These are phyloP conservation scores for Coniochaeta hoffmannii DNA, from an alignment of 2,329 filamentous ascomycete species.

Conservation along the genomic window DNA sequence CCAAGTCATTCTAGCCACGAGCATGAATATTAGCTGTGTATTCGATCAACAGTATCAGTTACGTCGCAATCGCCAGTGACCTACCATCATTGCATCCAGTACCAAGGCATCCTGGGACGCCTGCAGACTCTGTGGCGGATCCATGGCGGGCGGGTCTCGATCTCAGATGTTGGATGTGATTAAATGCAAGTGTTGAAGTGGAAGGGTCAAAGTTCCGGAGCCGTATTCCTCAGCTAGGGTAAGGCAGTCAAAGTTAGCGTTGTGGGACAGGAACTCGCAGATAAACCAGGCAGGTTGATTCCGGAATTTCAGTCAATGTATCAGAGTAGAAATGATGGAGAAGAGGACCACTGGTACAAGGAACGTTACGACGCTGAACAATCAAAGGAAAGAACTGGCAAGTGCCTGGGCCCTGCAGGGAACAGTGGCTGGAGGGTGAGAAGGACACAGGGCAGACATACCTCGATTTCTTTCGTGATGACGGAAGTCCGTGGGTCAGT, in stretches of 20 bases:
- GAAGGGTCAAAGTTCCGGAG: not conserved
- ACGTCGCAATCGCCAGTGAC: not conserved
- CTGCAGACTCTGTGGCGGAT: not conserved
- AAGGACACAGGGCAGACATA: too few relatives aligned
- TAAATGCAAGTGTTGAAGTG: not conserved
- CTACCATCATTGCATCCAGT: constrained; percentile 1
- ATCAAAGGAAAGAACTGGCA: too few relatives aligned
- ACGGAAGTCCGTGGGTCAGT: too few relatives aligned
- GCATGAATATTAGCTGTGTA: not conserved
- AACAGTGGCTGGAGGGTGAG: too few relatives aligned
- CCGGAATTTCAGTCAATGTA: not conserved
- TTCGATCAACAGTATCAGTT: not conserved
- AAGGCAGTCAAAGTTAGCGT: not conserved
- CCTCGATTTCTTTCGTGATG: too few relatives aligned
- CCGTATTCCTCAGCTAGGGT: not conserved
- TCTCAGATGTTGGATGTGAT: not conserved
- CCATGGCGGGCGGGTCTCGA: not conserved
- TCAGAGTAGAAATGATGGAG: not conserved
- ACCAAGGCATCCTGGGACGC: not conserved
- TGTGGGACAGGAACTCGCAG: not conserved
- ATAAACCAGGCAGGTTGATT: not conserved
- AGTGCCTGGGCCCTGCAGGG: too few relatives aligned
- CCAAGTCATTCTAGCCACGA: not conserved
- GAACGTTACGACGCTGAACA: too few relatives aligned
- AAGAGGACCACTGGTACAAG: not conserved